Percentiles rank a stretch among this genome's conserved stretches.
Conservation (phyloP, 805 yeast genomes). For the Zygotorulaspora florentina region DNA sequence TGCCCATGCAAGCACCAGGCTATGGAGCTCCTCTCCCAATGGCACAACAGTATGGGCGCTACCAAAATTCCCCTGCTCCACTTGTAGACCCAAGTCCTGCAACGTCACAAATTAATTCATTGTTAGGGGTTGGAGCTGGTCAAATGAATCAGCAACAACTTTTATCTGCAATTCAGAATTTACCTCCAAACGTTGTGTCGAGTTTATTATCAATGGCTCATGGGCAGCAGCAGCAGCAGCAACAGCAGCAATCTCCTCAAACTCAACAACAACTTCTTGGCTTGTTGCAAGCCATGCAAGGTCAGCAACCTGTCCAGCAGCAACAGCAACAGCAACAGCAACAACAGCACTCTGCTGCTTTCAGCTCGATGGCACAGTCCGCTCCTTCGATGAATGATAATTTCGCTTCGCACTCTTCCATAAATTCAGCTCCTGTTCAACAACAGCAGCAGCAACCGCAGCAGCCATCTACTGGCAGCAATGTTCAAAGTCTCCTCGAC, state of each 20-base stretch:
- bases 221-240: slow-evolving; percentile 33
- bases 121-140: slow-evolving; percentile 21
- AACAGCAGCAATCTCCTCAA: slow-evolving; percentile 21
- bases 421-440: slow-evolving; percentile 13
- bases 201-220: slow-evolving; percentile 33
- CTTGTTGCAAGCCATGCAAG: slow-evolving; percentile 35
- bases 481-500: slow-evolving; percentile 38
- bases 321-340: slow-evolving; percentile 20
- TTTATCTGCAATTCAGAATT: slow-evolving; percentile 32
- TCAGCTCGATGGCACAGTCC: slow-evolving; percentile 15
- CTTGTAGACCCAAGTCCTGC: slow-evolving; percentile 17
- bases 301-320: slow-evolving; percentile 1
- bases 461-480: slow-evolving; percentile 28
- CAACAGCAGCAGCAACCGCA: slow-evolving; percentile 21
- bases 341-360: slow-evolving; percentile 20
- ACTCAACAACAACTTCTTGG: slow-evolving; percentile 29
- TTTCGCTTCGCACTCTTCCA: slow-evolving; percentile 12
- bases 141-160: slow-evolving; percentile 33
- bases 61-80: slow-evolving; percentile 14
- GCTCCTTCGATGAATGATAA: slow-evolving; percentile 13
- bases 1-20: slow-evolving; percentile 14
- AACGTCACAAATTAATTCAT: slow-evolving; percentile 26
- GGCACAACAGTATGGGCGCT: slow-evolving; percentile 26
- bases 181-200: slow-evolving; percentile 35
- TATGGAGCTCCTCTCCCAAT: slow-evolving; percentile 19